A percentile compares a stretch with the other conserved stretches of the same genome.
Conservation (phyloP, 352 stramenopile species). For the Pythium chondricola region DNA sequence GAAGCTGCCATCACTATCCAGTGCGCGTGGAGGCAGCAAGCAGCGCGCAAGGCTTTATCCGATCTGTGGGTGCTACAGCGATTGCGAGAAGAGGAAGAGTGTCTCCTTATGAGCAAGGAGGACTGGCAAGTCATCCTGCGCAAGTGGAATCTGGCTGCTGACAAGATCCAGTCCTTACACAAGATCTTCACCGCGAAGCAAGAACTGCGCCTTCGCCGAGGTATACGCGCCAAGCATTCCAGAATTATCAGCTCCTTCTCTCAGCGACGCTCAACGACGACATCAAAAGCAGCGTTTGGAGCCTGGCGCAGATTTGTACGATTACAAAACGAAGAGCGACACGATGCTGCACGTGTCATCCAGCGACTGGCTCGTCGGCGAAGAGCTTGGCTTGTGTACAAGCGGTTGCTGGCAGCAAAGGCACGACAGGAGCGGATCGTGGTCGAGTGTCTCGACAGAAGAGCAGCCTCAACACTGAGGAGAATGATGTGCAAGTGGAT, state of each 20-base stretch:
- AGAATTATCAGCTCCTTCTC: conserved; percentile 31
- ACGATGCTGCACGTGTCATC: conserved; percentile 25
- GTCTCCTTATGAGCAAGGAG: conserved; percentile 30
- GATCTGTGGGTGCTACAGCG: conserved; percentile 21
- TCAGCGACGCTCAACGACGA: conserved; percentile 21
- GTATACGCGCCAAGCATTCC: conserved; percentile 21
- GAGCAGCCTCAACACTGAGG: conserved; percentile 10
- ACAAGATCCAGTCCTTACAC: conserved; percentile 49
- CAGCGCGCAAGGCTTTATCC: conserved; percentile 19
- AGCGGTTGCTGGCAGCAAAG: conserved; percentile 29
- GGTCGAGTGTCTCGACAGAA: conserved; percentile 26
- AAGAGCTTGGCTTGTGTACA: conserved; percentile 27
- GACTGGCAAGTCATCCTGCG: conserved; percentile 38
- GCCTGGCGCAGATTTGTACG: conserved; percentile 34
- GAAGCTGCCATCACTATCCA: conserved; percentile 35
- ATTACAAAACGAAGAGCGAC: conserved; percentile 25
- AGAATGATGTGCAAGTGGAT: conserved; percentile 22
- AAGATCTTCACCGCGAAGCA: conserved; percentile 28
- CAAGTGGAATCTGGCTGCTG: conserved; percentile 29
- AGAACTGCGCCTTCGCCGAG: conserved; percentile 13
- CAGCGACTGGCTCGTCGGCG: conserved; percentile 36
- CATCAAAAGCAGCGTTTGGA: conserved; percentile 22
- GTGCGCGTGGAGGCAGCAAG: conserved; percentile 32
- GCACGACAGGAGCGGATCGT: conserved; percentile 37
- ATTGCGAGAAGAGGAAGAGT: conserved; percentile 28